Conservation (phyloP, 1,284 basidiomycete genomes). For the Pholiota adiposa region DNA sequence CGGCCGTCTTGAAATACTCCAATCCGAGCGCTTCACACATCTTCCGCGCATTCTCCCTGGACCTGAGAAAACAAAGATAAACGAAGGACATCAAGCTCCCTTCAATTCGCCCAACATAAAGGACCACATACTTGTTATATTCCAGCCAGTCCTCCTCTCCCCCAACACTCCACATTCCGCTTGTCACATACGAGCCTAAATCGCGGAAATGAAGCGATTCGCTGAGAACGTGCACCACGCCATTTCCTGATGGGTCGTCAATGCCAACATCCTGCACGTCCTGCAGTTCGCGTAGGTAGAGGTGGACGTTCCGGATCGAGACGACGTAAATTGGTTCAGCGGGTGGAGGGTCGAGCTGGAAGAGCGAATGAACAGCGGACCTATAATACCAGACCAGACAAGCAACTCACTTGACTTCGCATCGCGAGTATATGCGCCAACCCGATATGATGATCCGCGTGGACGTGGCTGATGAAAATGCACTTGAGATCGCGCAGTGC, state of each 20-base stretch:
- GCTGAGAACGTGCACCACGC: slow-evolving; percentile 57
- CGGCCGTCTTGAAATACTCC: slow-evolving; percentile 61
- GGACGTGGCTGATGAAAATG: slow-evolving; percentile 90
- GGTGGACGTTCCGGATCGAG: slow-evolving; percentile 54
- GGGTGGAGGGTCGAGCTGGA: slow-evolving; percentile 62
- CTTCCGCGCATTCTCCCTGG: slow-evolving; percentile 37
- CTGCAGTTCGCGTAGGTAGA: slow-evolving; percentile 69
- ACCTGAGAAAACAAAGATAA: slow-evolving; percentile 35
- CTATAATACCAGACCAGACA: background rate
- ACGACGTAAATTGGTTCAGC: slow-evolving; percentile 73
- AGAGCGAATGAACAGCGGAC: slow-evolving; percentile 10
- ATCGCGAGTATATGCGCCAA: slow-evolving; percentile 75
- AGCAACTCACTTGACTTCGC: slow-evolving; percentile 64
- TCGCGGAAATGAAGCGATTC: slow-evolving; percentile 57
- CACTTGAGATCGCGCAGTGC: slow-evolving; percentile 76
- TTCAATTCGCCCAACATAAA: background rate
- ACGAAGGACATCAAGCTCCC: background rate
- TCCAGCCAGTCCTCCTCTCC: slow-evolving; percentile 49
- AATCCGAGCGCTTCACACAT: slow-evolving; percentile 60
- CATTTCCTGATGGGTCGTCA: slow-evolving; percentile 46
- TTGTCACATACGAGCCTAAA: slow-evolving; percentile 42
- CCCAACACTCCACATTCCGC: slow-evolving; percentile 42
- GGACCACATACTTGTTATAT: slow-evolving; percentile 35
- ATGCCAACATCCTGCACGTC: slow-evolving; percentile 73
- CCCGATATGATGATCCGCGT: slow-evolving; percentile 94